phyloP scores from a whole-genome alignment of 306 rosid species.

The Prunus padus region DNA sequence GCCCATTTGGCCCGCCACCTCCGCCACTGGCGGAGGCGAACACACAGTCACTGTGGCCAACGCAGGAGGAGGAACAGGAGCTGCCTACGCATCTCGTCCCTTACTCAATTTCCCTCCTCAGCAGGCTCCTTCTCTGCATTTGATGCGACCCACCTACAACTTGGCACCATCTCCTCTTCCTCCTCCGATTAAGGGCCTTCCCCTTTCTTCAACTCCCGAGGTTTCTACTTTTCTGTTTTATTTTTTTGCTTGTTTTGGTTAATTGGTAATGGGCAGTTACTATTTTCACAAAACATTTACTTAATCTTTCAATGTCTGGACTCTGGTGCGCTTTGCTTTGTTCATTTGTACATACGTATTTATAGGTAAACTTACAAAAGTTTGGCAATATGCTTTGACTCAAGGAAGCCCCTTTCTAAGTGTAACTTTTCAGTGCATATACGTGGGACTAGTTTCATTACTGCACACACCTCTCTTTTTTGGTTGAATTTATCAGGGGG shows the following conservation, averaged over 20 bases:
- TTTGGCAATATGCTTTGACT: background rate
- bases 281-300: background rate
- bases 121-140: constrained; percentile 41
- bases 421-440: background rate
- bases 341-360: background rate
- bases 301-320: background rate
- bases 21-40: constrained; percentile 20
- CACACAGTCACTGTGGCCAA: constrained; percentile 46
- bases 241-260: background rate
- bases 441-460: background rate
- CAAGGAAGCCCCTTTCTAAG: background rate
- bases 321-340: background rate
- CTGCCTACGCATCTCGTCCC: constrained; percentile 39
- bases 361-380: background rate
- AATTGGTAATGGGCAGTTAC: background rate
- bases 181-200: constrained; percentile 37
- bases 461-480: background rate
- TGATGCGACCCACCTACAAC: constrained; percentile 35
- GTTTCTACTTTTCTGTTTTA: constrained; percentile 22
- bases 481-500: background rate
- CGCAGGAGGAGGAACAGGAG: constrained; percentile 1
- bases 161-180: constrained; percentile 38
- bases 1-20: constrained; percentile 21
- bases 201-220: constrained; percentile 41
- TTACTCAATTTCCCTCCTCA: constrained; percentile 34